Evolutionary conservation across 1,284 basidiomycete species (phyloP), one percentile per base, ranked within the genome.

Genomic region (Melampsora americana): DNA sequence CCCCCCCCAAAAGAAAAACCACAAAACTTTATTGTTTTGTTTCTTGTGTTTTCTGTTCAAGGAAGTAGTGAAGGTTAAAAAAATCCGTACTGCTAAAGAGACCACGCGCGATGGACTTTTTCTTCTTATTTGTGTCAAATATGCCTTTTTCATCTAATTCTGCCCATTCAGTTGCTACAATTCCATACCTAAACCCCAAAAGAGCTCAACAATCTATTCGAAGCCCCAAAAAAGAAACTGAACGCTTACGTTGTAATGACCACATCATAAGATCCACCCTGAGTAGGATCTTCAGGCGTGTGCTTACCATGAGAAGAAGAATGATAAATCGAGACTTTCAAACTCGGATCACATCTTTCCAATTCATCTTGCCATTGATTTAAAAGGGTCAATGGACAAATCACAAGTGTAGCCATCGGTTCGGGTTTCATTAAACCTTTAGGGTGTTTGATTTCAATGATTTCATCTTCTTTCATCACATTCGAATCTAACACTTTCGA

Each of bases 361-460:
- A 99, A 85, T 82, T 99, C 95, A 59, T 91, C 89, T 14, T 88
- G 86, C 95, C 95, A 99, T 82, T 99, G 95, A 32, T 88, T 86
- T 3, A 98, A 86, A 20, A 99, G 85, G 16, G 92, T 94, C 26
- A 96, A 93, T 0, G 95, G 95, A 20, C 93, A 93, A 23, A 99
- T 90, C 60, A 99, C 92, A 0, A 99, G 85, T 1, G 95, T 98
- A 0, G 92, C 46, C 32, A 11, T 53, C 44, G 66, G 42, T 60
- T 56, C 48, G 18, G 39, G n/a, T 66, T 35, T 14, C 56, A 35
- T 53, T 28, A 30, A 16, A 16, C 48, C 12, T 56, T 44, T 26
- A n/a, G 48, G 11, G 30, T 6, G 20, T 68, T 68, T 68, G 23
- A 18, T 23, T 14, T 66, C 9, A 2, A 4, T 46, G 7, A 7